Percentiles rank a stretch among this genome's conserved stretches.
These are phyloP conservation scores for Metschnikowia cubensis DNA, from an alignment of 805 yeast species.

Conservation along the genomic window DNA sequence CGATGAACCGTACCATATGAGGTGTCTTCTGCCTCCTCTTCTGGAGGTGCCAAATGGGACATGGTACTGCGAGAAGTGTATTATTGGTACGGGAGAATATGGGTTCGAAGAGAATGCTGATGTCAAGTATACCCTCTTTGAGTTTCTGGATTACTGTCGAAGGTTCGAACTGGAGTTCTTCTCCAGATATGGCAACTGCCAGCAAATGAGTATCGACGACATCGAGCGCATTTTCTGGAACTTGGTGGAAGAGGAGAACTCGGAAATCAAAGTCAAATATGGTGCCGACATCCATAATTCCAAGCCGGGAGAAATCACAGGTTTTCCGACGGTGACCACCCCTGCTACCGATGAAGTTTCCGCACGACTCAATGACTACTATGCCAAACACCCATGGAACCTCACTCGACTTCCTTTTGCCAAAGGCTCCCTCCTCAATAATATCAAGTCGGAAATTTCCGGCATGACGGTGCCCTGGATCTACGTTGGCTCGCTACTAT, in stretches of 20 bases:
- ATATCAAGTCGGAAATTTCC: constrained; percentile 63
- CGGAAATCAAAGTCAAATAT: constrained; percentile 60
- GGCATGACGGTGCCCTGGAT: constrained; percentile 98
- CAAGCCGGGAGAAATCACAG: constrained; percentile 63
- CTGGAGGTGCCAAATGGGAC: constrained; percentile 48
- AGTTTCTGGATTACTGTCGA: constrained; percentile 56
- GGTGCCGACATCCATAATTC: constrained; percentile 82
- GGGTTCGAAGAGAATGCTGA: constrained; percentile 73
- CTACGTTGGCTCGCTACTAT: constrained; percentile 81
- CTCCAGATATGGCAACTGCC: constrained; percentile 16
- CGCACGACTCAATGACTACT: constrained; percentile 19
- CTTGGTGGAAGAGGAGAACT: constrained; percentile 35
- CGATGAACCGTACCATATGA: constrained; percentile 60
- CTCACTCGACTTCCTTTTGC: constrained; percentile 68
- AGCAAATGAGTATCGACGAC: constrained; percentile 29
- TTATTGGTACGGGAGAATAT: constrained; percentile 83
- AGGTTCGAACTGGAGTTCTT: constrained; percentile 45
- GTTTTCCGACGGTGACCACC: constrained; percentile 53
- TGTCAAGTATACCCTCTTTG: constrained; percentile 49
- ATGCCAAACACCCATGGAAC: constrained; percentile 68
- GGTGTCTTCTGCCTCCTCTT: constrained; percentile 61
- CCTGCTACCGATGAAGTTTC: constrained; percentile 9
- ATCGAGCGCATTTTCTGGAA: constrained; percentile 71
- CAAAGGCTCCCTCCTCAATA: constrained; percentile 63
- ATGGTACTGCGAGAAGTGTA: constrained; percentile 83